Evolutionary conservation across 192 early-diverging fungal species (phyloP).

Genomic region (Coemansia sp.): DNA sequence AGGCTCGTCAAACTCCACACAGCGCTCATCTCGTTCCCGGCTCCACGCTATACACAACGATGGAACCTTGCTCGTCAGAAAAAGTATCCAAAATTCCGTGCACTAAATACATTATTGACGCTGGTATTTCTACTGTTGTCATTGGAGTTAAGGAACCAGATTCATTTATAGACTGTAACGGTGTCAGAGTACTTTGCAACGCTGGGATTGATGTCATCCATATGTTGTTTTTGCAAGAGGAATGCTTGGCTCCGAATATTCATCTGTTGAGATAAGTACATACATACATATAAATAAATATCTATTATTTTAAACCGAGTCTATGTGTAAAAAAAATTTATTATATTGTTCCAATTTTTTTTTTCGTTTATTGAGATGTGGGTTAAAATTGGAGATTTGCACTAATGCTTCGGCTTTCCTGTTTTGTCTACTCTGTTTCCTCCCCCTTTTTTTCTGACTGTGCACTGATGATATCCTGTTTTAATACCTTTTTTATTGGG

Average conservation of each 20-base stretch:
- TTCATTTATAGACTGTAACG: constrained; percentile 81
- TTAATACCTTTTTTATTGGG: neutral
- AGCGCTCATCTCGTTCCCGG: constrained; percentile 23
- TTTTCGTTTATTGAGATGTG: neutral
- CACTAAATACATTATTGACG: constrained; percentile 71
- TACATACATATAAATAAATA: neutral
- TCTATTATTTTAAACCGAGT: neutral
- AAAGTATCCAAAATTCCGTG: constrained; percentile 78
- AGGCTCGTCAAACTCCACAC: constrained; percentile 15
- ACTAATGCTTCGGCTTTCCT: neutral
- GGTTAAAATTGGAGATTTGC: neutral
- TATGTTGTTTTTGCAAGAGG: constrained; percentile 70
- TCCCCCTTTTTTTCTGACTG: too few relatives aligned
- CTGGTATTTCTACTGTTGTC: constrained; percentile 72
- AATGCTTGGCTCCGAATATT: constrained; percentile 71
- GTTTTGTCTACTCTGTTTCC: neutral
- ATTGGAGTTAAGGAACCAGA: constrained; percentile 87
- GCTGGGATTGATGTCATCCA: constrained; percentile 77
- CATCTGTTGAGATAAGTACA: constrained; percentile 49
- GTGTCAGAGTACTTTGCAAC: constrained; percentile 65
- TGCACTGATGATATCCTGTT: neutral
- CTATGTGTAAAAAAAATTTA: too few relatives aligned
- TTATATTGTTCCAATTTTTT: neutral
- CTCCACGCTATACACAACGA: constrained; percentile 88
- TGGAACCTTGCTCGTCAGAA: constrained; percentile 91